Evolutionary conservation across 352 stramenopile genomes (phyloP), one percentile per base, ranked within the genome.

Genomic region (Phytophthora palmivora): DNA sequence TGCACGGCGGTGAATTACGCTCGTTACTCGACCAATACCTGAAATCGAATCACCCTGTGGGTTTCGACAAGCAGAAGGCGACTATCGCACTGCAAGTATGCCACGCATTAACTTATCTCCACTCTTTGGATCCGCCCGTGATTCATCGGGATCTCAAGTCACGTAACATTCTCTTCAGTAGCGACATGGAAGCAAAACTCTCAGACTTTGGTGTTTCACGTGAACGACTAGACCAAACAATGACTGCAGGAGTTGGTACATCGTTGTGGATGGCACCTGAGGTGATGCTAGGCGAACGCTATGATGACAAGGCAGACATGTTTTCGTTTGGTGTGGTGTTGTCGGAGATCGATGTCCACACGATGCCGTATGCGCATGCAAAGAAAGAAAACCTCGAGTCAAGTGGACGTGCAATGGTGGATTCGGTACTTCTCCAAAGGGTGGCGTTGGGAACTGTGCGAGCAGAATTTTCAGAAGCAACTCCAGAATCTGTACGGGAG

Each of bases 351-450:
- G 76, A 82, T 26, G 78, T 76, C 4, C 63, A 82, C 24, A 76
- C 79, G 46, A 77, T 80, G 46, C 76, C 76, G 42, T 84, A 84
- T 45, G 80, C 73, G 14, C 71, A 70, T 15, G 67, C 72, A 28
- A 74, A 75, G 36, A 77, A 83, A 43, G 66, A 63, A 24, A 72
- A 47, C 32, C 34, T 67, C 1, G 43, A 51, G 51, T 63, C 45
- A 6, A 64, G 28, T n/a, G 50, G 49, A 10, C 62, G 68, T 15
- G 39, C 42, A 24, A 62, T 66, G 58, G 52, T 66, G 3, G 66
- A 70, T 43, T 63, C 60, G 0, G 60, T 68, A 0, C 58, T 74
- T 44, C 48, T 67, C 3, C 59, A 63, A 24, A 58, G 30, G 33
- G 57, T 78, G 36, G 49, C 56, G 5, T 21, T 62, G n/a, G 70